Base-by-base conservation (phyloP, 306 rosid species). In the Crotalaria pallida region DNA sequence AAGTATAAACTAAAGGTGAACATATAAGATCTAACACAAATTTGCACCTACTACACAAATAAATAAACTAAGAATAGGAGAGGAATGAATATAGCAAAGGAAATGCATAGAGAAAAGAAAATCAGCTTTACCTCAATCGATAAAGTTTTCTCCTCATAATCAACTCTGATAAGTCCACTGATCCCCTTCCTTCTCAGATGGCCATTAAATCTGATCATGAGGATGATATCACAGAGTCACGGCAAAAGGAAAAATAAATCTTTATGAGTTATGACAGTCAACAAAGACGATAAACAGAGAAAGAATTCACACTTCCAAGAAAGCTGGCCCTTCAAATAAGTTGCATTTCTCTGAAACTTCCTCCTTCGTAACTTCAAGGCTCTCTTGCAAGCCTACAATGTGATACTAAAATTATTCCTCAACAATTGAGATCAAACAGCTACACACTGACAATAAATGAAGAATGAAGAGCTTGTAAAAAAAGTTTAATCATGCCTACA, bases 111-210 rank as follows among this genome's bases (percentile, higher is more conserved):
- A 57, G 4, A 12, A 71, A 17, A 17, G 58, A 41, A 44, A 65
- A 29, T n/a, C 18, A 63, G 65, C 77, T 76, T 84, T 84, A 88
- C 98, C 92, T 93, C 96, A 84, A 90, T 80, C 50, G 84, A 69
- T 59, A 93, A 89, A 64, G 92, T 90, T 84, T 75, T 84, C 65
- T 85, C 84, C 73, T 88, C 90, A 56, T 84, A 88, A 80, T 71
- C 72, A 55, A 93, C 83, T 77, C 65, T 84, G 71, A 88, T 87
- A 34, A 62, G 72, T 33, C 98, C 98, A 75, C 97, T 84, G 77
- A 90, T 84, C 59, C 98, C 98, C 71, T 93, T 93, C 83, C 81
- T 93, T 43, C 81, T 69, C 84, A 93, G 81, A 84, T 93, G 90
- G 26, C 76, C 70, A 84, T 90, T 90, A 65, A 90, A 93, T 77